Conservation (phyloP, 129 eudicot species). For the Lactuca sativa region DNA sequence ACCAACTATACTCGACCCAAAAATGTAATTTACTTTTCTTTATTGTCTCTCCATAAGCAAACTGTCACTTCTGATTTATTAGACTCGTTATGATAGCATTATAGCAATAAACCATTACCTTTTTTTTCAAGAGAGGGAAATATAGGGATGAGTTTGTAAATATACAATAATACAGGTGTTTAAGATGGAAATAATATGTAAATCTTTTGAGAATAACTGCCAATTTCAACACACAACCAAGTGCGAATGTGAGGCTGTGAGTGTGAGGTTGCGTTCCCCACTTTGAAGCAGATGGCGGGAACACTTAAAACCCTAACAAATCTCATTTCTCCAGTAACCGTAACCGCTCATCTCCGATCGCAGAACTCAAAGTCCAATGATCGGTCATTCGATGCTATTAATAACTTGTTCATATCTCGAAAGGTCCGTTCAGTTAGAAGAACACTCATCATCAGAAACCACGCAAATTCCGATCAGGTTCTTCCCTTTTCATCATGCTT, state of each 20-base stretch:
- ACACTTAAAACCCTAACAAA: slow-evolving; percentile 36
- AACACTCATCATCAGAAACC: slow-evolving; percentile 32
- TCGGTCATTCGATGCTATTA: neutral
- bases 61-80: no score
- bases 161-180: neutral
- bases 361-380: slow-evolving; percentile 1
- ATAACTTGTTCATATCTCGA: slow-evolving; percentile 25
- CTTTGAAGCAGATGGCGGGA: slow-evolving; percentile 53
- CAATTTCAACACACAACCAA: slow-evolving; percentile 8
- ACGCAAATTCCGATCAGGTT: slow-evolving; percentile 43
- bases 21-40: no score
- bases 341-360: slow-evolving; percentile 29
- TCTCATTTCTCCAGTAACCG: slow-evolving; percentile 31
- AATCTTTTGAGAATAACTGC: slow-evolving; percentile 7
- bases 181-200: neutral
- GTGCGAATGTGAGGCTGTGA: slow-evolving; percentile 24
- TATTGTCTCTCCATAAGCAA: no score
- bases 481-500: neutral
- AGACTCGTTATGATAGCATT: no score
- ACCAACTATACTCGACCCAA: no score
- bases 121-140: neutral
- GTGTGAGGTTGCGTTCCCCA: slow-evolving; percentile 17
- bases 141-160: neutral
- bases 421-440: slow-evolving; percentile 32
- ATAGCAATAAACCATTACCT: no score